Evolutionary conservation across 768 basidiomycete genomes (phyloP).

Genomic region (Xerocomellus chrysenteron): DNA sequence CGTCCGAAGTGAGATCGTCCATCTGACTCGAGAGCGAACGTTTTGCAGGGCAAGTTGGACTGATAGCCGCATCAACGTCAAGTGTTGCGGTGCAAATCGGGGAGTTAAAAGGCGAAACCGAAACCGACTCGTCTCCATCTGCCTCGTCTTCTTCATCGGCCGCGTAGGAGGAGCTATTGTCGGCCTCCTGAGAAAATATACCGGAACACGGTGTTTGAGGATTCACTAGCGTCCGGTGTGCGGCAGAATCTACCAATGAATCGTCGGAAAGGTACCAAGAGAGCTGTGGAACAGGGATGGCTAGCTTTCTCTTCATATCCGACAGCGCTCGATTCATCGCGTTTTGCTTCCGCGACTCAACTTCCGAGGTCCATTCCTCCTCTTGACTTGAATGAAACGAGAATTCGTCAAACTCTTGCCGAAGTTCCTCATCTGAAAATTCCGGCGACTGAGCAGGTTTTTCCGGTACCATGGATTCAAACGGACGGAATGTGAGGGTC

Average conservation of each 20-base stretch:
- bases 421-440: constrained; percentile 10
- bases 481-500: not conserved
- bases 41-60: not conserved
- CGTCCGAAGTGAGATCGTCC: not conserved
- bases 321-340: constrained; percentile 2
- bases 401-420: constrained; percentile 13
- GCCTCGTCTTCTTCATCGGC: constrained; percentile 7
- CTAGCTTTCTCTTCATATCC: constrained; percentile 8
- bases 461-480: not conserved
- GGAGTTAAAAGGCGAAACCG: not conserved
- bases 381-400: constrained; percentile 9
- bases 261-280: constrained; percentile 12
- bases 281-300: constrained; percentile 8
- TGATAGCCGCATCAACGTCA: not conserved
- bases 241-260: not conserved
- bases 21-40: not conserved
- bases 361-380: constrained; percentile 17
- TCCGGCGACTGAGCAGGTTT: not conserved
- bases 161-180: not conserved
- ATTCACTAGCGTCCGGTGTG: not conserved
- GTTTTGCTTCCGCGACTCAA: constrained; percentile 9
- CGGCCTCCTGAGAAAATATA: not conserved
- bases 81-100: not conserved
- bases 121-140: not conserved
- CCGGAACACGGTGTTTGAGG: not conserved